These are phyloP conservation scores for Phyllosticta citribraziliensis DNA, from an alignment of 2,329 filamentous ascomycete species.

Conservation along the genomic window DNA sequence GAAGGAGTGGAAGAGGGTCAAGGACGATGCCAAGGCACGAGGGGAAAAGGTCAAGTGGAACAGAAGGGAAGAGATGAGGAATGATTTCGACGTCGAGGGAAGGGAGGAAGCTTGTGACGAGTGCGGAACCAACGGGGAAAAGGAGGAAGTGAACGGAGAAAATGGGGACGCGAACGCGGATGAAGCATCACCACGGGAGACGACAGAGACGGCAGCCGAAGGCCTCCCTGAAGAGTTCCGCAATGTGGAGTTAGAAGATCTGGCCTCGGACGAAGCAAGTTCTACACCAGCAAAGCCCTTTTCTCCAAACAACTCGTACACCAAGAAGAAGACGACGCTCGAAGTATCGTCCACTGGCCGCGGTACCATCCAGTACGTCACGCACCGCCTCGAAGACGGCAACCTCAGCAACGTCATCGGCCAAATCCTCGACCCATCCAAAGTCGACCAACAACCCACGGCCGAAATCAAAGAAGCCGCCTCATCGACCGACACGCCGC, in stretches of 20 bases:
- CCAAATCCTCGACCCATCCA: slow-evolving; percentile 44
- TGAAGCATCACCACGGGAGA: not conserved
- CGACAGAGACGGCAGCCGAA: not conserved
- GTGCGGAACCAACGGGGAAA: not conserved
- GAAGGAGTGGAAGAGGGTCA: slow-evolving; percentile 55
- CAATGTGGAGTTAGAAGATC: not conserved
- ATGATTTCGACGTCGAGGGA: not conserved
- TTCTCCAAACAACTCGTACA: slow-evolving; percentile 3
- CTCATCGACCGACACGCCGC: slow-evolving; percentile 15
- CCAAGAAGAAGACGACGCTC: slow-evolving; percentile 18
- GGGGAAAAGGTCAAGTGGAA: slow-evolving; percentile 35
- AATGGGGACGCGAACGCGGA: not conserved
- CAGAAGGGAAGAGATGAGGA: slow-evolving; percentile 21
- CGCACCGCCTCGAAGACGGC: slow-evolving; percentile 63
- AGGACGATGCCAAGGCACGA: slow-evolving; percentile 6
- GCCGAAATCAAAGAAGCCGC: slow-evolving; percentile 15
- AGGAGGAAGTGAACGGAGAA: not conserved
- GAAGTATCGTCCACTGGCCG: slow-evolving; percentile 48
- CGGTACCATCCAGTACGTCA: slow-evolving; percentile 67
- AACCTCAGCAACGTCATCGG: slow-evolving; percentile 59
- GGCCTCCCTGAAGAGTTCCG: not conserved
- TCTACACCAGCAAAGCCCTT: not conserved
- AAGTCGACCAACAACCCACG: slow-evolving; percentile 19
- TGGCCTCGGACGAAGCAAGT: not conserved
- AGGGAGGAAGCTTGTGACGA: slow-evolving; percentile 1